A percentile compares a stretch with the other conserved stretches of the same genome.
Conservation (phyloP, 1,284 basidiomycete species). For the Mycena sp. region DNA sequence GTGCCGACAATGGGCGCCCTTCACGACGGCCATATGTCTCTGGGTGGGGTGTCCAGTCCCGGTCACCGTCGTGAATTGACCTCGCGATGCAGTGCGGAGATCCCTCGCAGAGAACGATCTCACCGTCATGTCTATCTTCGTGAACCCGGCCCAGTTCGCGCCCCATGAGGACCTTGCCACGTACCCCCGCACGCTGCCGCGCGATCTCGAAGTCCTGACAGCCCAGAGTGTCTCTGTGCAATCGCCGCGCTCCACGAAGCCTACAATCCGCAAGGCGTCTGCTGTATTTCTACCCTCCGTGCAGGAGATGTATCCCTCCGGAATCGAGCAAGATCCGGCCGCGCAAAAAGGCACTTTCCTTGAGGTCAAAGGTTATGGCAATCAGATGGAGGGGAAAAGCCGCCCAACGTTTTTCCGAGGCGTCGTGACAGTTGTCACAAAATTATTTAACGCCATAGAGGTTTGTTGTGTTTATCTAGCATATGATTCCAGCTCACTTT, state of each 20-base stretch:
- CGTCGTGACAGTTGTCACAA: constrained; percentile 95
- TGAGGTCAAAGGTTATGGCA: constrained; percentile 87
- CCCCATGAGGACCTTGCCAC: constrained; percentile 93
- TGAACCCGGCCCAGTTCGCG: constrained; percentile 98
- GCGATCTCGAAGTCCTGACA: constrained; percentile 66
- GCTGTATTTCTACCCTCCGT: constrained; percentile 85
- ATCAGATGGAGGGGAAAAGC: constrained; percentile 87
- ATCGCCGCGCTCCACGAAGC: constrained; percentile 14
- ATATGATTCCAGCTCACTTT: constrained; percentile 1
- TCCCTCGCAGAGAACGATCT: constrained; percentile 85
- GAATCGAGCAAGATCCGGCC: constrained; percentile 82
- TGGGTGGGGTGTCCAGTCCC: constrained; percentile 63
- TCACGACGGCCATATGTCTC: constrained; percentile 91
- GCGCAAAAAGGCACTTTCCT: constrained; percentile 91
- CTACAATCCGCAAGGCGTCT: constrained; percentile 55
- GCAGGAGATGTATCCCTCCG: constrained; percentile 89
- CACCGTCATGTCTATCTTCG: constrained; percentile 96
- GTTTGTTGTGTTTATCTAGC: constrained; percentile 48
- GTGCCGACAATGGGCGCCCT: constrained; percentile 98
- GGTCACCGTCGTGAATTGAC: neutral
- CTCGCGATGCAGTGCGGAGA: constrained; percentile 58
- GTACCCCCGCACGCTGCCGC: constrained; percentile 88
- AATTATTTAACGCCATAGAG: constrained; percentile 93
- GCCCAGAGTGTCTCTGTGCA: constrained; percentile 43
- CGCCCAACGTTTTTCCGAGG: constrained; percentile 95